Conservation (phyloP, 2,329 filamentous ascomycete species). For the Apiospora kogelbergensis region DNA sequence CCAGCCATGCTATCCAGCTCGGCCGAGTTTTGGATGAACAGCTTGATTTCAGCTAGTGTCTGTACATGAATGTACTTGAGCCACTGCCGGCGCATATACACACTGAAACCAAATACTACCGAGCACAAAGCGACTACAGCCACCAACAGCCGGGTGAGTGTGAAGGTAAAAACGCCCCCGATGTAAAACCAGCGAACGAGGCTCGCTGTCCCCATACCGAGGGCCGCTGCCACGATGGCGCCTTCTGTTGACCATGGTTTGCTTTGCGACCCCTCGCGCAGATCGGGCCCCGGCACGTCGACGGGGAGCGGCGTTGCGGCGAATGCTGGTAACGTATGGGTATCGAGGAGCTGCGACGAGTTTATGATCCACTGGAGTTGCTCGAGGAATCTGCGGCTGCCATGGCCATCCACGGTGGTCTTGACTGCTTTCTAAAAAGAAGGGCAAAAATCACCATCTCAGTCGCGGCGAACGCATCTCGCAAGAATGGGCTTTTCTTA, state of each 20-base stretch:
- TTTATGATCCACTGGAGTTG: conserved; percentile 33
- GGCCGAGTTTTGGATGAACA: conserved; percentile 29
- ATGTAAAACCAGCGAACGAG: conserved; percentile 30
- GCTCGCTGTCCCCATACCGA: conserved; percentile 28
- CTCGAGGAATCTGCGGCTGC: conserved; percentile 32
- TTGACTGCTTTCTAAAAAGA: conserved; percentile 28
- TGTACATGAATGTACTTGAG: conserved; percentile 32
- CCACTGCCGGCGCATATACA: conserved; percentile 31
- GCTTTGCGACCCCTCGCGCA: background rate
- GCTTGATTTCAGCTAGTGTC: conserved; percentile 26
- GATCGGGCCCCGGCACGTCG: background rate
- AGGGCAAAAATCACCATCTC: background rate
- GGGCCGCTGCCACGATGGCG: conserved; percentile 28
- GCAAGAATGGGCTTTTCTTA: conserved; percentile 5
- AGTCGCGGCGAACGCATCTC: conserved; percentile 1
- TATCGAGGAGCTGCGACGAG: conserved; percentile 32
- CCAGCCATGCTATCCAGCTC: conserved; percentile 34
- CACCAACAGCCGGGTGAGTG: conserved; percentile 26
- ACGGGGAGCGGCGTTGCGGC: conserved; percentile 15
- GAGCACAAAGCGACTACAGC: conserved; percentile 21
- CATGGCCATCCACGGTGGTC: conserved; percentile 32
- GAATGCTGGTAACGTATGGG: conserved; percentile 19
- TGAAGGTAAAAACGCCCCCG: conserved; percentile 25
- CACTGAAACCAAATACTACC: conserved; percentile 23
- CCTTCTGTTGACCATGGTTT: conserved; percentile 27